Conservation (phyloP, 306 rosid genomes). For the Vicia faba region DNA sequence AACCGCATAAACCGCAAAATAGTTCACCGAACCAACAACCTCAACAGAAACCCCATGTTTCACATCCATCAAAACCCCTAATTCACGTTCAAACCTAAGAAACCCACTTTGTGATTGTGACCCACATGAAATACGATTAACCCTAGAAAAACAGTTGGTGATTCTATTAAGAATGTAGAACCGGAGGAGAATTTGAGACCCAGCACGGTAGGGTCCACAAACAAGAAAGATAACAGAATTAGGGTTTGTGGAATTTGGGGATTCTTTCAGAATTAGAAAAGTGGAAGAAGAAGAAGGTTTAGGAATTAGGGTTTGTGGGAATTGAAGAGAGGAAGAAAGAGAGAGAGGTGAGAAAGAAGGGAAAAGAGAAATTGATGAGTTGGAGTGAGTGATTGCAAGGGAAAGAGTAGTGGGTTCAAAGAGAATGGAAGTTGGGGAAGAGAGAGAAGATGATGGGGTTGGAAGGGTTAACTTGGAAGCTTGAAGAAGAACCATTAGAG, state of each 20-base stretch:
- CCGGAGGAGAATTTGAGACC: conserved; percentile 69
- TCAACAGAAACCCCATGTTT: conserved; percentile 68
- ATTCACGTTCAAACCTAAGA: conserved; percentile 43
- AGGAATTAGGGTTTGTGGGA: conserved; percentile 61
- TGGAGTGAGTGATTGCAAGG: conserved; percentile 82
- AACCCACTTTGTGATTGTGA: conserved; percentile 48
- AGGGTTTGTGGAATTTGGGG: conserved; percentile 33
- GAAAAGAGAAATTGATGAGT: conserved; percentile 82
- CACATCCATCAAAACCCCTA: conserved; percentile 67
- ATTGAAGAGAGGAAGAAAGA: conserved; percentile 40
- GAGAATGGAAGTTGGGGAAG: conserved; percentile 52
- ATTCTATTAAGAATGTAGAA: conserved; percentile 47
- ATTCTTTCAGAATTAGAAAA: conserved; percentile 66
- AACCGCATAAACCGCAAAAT: conserved; percentile 65
- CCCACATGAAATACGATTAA: conserved; percentile 48
- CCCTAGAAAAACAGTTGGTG: conserved; percentile 41
- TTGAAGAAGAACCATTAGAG: conserved; percentile 48
- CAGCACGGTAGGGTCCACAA: conserved; percentile 59
- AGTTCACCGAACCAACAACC: conserved; percentile 73
- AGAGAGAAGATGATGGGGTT: conserved; percentile 51
- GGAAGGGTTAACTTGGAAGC: conserved; percentile 47
- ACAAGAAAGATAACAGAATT: conserved; percentile 58
- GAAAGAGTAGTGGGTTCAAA: conserved; percentile 78
- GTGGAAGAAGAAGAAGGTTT: conserved; percentile 81
- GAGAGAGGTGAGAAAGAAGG: conserved; percentile 58